Conservation (phyloP, 139 green algal genomes). For the Raphidocelis subcapitata region DNA sequence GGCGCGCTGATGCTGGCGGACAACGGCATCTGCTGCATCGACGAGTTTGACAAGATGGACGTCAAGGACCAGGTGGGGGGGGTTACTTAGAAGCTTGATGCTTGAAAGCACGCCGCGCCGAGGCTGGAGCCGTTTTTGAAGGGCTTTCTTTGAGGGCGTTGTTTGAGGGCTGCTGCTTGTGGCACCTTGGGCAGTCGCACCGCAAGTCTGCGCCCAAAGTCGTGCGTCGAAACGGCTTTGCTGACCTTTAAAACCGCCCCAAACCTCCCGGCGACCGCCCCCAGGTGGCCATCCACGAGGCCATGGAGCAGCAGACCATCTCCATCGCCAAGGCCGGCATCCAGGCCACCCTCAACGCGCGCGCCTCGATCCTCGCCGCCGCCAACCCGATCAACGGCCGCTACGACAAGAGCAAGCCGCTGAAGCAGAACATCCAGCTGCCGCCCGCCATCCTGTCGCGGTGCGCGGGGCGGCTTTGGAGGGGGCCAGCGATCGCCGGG, state of each 20-base stretch:
- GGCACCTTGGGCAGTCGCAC: too few relatives aligned
- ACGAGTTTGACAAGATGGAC: constrained; percentile 98
- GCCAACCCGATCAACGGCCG: constrained; percentile 92
- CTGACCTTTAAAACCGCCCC: too few relatives aligned
- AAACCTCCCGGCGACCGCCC: too few relatives aligned
- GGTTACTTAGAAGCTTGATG: neutral
- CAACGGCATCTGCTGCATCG: constrained; percentile 97
- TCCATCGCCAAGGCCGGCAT: constrained; percentile 98
- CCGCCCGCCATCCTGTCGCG: constrained; percentile 89
- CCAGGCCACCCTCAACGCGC: constrained; percentile 94
- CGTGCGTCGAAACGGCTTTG: too few relatives aligned
- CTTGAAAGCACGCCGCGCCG: too few relatives aligned
- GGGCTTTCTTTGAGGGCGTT: neutral
- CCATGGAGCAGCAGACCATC: constrained; percentile 99
- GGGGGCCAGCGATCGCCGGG: too few relatives aligned
- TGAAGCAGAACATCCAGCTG: constrained; percentile 90
- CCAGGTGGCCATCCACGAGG: constrained; percentile 71
- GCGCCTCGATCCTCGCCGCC: constrained; percentile 93
- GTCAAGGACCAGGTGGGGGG: constrained; percentile 79
- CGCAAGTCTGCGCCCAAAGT: too few relatives aligned
- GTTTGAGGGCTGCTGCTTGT: neutral
- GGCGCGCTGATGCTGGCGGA: constrained; percentile 98
- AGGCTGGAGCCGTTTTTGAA: neutral
- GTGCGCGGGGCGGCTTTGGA: constrained; percentile 41
- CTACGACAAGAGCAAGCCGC: constrained; percentile 90